Conservation (phyloP, 2,329 filamentous ascomycete species). For the Stachybotrys elegans region DNA sequence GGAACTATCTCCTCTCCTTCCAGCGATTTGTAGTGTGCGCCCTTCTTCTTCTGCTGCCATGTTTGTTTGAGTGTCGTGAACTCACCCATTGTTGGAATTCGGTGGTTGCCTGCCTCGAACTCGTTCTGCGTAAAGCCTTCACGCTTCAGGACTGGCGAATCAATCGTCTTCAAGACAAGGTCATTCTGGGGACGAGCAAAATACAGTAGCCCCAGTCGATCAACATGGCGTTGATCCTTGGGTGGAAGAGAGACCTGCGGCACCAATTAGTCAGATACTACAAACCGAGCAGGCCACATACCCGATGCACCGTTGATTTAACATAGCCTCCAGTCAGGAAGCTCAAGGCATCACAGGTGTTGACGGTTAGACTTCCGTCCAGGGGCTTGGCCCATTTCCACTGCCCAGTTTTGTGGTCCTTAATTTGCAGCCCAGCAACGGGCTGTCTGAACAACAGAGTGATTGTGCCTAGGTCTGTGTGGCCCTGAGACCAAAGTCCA, state of each 20-base stretch:
- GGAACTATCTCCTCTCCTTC: conserved; percentile 29
- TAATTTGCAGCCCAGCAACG: conserved; percentile 51
- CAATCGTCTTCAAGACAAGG: conserved; percentile 28
- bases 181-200: conserved; percentile 41
- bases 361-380: conserved; percentile 46
- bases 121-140: conserved; percentile 29
- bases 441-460: conserved; percentile 56
- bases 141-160: conserved; percentile 30
- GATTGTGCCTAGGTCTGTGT: conserved; percentile 52
- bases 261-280: not conserved
- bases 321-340: conserved; percentile 40
- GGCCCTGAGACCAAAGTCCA: conserved; percentile 40
- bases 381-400: conserved; percentile 48
- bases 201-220: conserved; percentile 45
- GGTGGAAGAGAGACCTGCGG: conserved; percentile 30
- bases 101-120: conserved; percentile 26
- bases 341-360: conserved; percentile 43
- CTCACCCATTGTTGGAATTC: conserved; percentile 29
- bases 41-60: conserved; percentile 29
- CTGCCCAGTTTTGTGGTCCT: conserved; percentile 35
- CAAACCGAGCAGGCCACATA: conserved; percentile 5
- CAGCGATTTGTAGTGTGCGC: conserved; percentile 13
- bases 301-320: conserved; percentile 36
- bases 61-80: conserved; percentile 31
- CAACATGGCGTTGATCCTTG: conserved; percentile 36